Evolutionary conservation across 2,329 filamentous ascomycete genomes (phyloP).

Genomic region (Bretziella fagacearum): DNA sequence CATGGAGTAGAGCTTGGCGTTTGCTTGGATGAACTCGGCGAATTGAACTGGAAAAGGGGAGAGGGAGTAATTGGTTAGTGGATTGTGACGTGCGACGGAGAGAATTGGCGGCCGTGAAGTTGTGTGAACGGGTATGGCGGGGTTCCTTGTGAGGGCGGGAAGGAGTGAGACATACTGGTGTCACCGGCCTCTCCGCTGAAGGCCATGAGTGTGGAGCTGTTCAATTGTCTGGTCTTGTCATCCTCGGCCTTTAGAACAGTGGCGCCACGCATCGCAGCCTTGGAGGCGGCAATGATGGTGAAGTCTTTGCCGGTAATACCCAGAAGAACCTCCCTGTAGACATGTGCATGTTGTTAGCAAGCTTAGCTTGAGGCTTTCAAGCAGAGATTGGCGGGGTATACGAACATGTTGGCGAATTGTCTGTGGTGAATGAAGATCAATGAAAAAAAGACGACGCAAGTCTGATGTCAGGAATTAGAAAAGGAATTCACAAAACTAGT

Average conservation of each 20-base stretch:
- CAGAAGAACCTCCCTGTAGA: slow-evolving; percentile 78
- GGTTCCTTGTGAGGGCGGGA: background rate
- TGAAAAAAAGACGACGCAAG: too few relatives aligned
- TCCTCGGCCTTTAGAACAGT: slow-evolving; percentile 90
- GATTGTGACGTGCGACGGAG: background rate
- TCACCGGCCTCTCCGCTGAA: slow-evolving; percentile 94
- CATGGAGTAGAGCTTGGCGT: slow-evolving; percentile 96
- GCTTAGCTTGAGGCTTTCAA: background rate
- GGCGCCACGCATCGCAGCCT: slow-evolving; percentile 93
- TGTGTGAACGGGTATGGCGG: background rate
- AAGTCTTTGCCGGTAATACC: slow-evolving; percentile 99
- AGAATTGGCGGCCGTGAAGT: slow-evolving; percentile 4
- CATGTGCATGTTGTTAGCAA: background rate
- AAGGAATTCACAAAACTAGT: background rate
- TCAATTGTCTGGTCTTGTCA: slow-evolving; percentile 87
- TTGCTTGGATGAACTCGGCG: slow-evolving; percentile 97
- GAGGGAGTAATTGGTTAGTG: slow-evolving; percentile 12
- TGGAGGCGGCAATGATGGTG: slow-evolving; percentile 90
- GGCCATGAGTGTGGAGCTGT: slow-evolving; percentile 87
- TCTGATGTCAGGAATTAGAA: background rate
- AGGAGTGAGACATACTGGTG: slow-evolving; percentile 45
- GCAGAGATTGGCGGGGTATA: background rate
- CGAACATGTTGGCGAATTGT: slow-evolving; percentile 7
- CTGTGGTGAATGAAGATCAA: background rate
- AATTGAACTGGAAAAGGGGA: slow-evolving; percentile 60